Conservation (phyloP, 1,284 basidiomycete species). For the Naganishia albida region DNA sequence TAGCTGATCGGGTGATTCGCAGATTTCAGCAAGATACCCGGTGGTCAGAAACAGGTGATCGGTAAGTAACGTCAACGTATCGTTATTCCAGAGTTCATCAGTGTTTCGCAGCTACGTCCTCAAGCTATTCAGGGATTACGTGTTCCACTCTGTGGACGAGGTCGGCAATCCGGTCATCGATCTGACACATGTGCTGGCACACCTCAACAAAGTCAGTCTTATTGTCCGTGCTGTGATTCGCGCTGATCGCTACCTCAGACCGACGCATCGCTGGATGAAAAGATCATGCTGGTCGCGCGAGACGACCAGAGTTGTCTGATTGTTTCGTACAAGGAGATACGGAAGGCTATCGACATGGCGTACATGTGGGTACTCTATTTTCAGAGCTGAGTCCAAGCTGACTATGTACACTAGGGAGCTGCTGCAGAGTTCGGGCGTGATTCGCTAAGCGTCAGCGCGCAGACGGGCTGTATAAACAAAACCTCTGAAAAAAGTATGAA, state of each 20-base stretch:
- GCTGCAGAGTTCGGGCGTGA: slow-evolving; percentile 25
- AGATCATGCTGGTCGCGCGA: slow-evolving; percentile 88
- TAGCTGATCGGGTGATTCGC: slow-evolving; percentile 24
- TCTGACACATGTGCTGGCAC: slow-evolving; percentile 83
- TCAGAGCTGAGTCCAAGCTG: not conserved
- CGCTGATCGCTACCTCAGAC: slow-evolving; percentile 59
- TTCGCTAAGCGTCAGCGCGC: slow-evolving; percentile 4
- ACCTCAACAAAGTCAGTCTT: slow-evolving; percentile 77
- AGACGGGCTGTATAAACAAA: slow-evolving; percentile 25
- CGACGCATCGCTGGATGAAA: slow-evolving; percentile 89
- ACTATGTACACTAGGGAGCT: slow-evolving; percentile 5
- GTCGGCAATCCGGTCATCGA: slow-evolving; percentile 87
- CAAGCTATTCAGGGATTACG: slow-evolving; percentile 97
- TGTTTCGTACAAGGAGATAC: slow-evolving; percentile 91
- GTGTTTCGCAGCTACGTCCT: slow-evolving; percentile 71
- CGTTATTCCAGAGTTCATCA: not conserved
- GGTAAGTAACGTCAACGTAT: slow-evolving; percentile 46
- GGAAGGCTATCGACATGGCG: slow-evolving; percentile 76
- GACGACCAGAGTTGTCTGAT: slow-evolving; percentile 96
- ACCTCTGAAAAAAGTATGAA: slow-evolving; percentile 31
- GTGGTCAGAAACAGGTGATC: slow-evolving; percentile 97
- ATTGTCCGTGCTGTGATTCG: not conserved
- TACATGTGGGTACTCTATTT: slow-evolving; percentile 59
- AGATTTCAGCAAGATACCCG: slow-evolving; percentile 92
- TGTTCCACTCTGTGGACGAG: slow-evolving; percentile 96